Conservation (phyloP, 805 yeast genomes). For the Metschnikowia henanensis region DNA sequence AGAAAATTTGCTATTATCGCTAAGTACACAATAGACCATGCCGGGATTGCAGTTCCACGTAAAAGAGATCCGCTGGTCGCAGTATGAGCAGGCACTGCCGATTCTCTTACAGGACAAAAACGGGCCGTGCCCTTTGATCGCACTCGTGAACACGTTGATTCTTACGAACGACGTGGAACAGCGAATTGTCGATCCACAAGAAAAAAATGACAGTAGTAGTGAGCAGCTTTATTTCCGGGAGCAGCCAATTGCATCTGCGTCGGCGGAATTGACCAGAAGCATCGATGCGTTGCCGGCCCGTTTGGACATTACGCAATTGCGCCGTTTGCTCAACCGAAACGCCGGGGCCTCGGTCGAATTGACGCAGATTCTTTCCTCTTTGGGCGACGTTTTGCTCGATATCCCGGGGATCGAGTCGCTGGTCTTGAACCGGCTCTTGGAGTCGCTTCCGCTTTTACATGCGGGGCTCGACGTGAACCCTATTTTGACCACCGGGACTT, state of each 20-base stretch:
- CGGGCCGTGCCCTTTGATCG: slow-evolving; percentile 88
- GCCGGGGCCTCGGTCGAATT: slow-evolving; percentile 20
- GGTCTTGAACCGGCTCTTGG: slow-evolving; percentile 39
- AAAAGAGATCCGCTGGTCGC: slow-evolving; percentile 33
- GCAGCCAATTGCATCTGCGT: neutral
- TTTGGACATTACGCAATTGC: slow-evolving; percentile 5
- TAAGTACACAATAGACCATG: neutral
- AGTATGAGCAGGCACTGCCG: slow-evolving; percentile 42
- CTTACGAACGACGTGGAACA: slow-evolving; percentile 40
- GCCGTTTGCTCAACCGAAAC: slow-evolving; percentile 8
- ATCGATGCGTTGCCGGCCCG: neutral
- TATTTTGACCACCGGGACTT: slow-evolving; percentile 52
- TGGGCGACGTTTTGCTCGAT: slow-evolving; percentile 47
- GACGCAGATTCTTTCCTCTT: slow-evolving; percentile 42
- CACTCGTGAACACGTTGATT: slow-evolving; percentile 69
- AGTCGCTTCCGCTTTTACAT: slow-evolving; percentile 60
- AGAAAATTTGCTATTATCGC: no score
- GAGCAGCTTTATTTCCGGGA: neutral
- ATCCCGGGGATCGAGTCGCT: slow-evolving; percentile 11
- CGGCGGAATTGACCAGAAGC: neutral
- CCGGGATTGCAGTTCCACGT: slow-evolving; percentile 18
- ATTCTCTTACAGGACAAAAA: slow-evolving; percentile 75
- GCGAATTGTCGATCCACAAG: slow-evolving; percentile 3
- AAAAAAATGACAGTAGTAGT: neutral
- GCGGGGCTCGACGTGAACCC: slow-evolving; percentile 77